Evolutionary conservation across 2,329 filamentous ascomycete species (phyloP), one percentile per base, ranked within the genome.

Genomic region (Venturia oleaginea): DNA sequence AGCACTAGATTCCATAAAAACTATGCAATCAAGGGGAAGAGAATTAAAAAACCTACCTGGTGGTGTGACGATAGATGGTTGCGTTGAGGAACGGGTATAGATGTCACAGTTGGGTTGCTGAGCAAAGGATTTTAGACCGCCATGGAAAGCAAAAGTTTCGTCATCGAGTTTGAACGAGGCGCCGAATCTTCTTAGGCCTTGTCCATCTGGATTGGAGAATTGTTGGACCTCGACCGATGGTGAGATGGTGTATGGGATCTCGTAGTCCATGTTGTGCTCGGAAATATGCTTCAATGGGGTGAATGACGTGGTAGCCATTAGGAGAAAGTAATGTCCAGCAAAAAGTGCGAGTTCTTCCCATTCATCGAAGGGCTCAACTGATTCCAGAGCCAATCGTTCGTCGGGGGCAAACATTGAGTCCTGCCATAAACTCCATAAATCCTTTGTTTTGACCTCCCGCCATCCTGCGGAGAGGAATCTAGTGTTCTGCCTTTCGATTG

Each of bases 331-430:
- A 75, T 97, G 92, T 40, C 86, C 86, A 2, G 84, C 86, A 73
- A 95, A 96, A 0, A 96, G 79, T 2, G 89, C 86, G 72, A 97
- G 92, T 71, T 97, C 93, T 75, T 97, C 93, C 91, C 91, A 96
- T 75, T 97, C 92, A 73, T 97, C 93, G 72, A 97, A 97, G 0
- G 88, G 86, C 71, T 97, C 93, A 19, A 92, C 75, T 0, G 77
- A 72, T 69, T 96, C 88, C 17, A 97, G 76, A 13, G 76, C 77
- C 42, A 73, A 77, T 67, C 90, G 83, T 67, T 90, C 82, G 0
- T 80, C 75, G 0, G 81, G 71, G 6, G 79, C 80, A 72, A 92
- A 92, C 2, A 77, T 72, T 17, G 85, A 78, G 68, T 89, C 85
- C 13, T 83, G 85, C 92, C 92, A 97, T 0, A 92, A 79, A 64